Base-by-base conservation (phyloP, 495 filamentous ascomycete species). In the Neurospora sp. region DNA sequence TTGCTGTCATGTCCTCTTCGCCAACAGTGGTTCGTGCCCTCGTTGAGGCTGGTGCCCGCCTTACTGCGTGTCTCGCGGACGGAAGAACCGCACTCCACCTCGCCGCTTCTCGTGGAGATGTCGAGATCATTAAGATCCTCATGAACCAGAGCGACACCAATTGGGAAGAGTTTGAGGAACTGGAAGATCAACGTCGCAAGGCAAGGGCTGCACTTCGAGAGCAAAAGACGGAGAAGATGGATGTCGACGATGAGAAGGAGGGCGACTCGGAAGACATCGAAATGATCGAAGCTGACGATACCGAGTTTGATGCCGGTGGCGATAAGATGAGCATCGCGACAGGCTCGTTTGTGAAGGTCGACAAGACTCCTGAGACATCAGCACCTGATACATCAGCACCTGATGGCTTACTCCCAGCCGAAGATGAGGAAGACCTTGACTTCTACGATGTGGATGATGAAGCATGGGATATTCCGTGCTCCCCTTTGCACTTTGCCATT, bases 71-170 rank as follows among this genome's bases (percentile, higher is more conserved):
- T 54, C 79, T 95, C 60, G 92, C 89, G 1, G 93, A 96, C 83
- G 93, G 93, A 8, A 83, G 88, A 54, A 95, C 92, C 1, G 91
- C 93, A 9, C 83, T 96, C 46, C 93, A 95, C 79, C 84, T 95
- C 40, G 93, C 93, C 11, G 91, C 92, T 49, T 86, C 86, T 9
- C 85, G 90, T 12, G 93, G 93, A 1, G 82, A 87, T 75, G 80
- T 84, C 16, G 90, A 91, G 39, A 94, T 95, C 39, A 82, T 95
- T 72, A 87, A 85, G 71, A 88, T 90, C 23, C 83, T 96, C 7
- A 83, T 95, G 72, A 81, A 87, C 11, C 92, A 88, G 81, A 95
- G 93, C 75, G 85, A 86, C 54, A 80, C 85, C 37, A 95, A 95
- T 74, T 91, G 94, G 79, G 88, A 87, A 38, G 89, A 89, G 76